Percentiles rank a stretch among this genome's conserved stretches.
Conservation (phyloP, 2,329 filamentous ascomycete genomes). For the Nothomitra cinnamomea region DNA sequence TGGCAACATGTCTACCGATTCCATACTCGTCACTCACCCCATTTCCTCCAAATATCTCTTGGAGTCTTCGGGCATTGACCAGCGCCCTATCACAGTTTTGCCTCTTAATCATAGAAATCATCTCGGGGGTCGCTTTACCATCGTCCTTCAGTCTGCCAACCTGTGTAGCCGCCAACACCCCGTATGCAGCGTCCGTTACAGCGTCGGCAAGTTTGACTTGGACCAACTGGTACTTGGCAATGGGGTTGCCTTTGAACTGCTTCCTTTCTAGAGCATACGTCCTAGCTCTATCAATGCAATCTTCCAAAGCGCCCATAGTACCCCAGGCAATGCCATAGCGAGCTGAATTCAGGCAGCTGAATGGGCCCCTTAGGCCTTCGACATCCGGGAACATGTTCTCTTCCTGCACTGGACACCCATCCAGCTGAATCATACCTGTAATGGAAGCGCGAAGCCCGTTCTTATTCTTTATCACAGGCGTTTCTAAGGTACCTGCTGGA, state of each 20-base stretch:
- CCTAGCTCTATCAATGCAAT: conserved; percentile 66
- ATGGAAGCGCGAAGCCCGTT: conserved; percentile 83
- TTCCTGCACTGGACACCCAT: conserved; percentile 71
- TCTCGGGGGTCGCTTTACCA: conserved; percentile 76
- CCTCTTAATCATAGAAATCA: conserved; percentile 93
- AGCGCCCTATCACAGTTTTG: conserved; percentile 93
- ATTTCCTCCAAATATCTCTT: conserved; percentile 95
- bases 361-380: conserved; percentile 75
- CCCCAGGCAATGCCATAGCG: conserved; percentile 89
- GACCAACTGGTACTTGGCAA: conserved; percentile 90
- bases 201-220: conserved; percentile 97
- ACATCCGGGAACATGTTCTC: conserved; percentile 89
- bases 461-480: conserved; percentile 86
- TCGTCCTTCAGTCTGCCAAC: conserved; percentile 87
- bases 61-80: conserved; percentile 53
- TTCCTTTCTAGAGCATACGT: conserved; percentile 82
- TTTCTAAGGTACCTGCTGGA: conserved; percentile 76
- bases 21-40: conserved; percentile 96
- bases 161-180: conserved; percentile 76
- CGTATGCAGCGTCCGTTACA: conserved; percentile 75
- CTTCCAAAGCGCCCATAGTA: conserved; percentile 84
- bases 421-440: conserved; percentile 95
- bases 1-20: conserved; percentile 88
- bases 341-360: conserved; percentile 86
- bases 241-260: conserved; percentile 90